A percentile compares a stretch with the other conserved stretches of the same genome.
These are phyloP conservation scores for Huntiella moniliformis DNA, from an alignment of 2,329 filamentous ascomycete genomes.

Conservation along the genomic window DNA sequence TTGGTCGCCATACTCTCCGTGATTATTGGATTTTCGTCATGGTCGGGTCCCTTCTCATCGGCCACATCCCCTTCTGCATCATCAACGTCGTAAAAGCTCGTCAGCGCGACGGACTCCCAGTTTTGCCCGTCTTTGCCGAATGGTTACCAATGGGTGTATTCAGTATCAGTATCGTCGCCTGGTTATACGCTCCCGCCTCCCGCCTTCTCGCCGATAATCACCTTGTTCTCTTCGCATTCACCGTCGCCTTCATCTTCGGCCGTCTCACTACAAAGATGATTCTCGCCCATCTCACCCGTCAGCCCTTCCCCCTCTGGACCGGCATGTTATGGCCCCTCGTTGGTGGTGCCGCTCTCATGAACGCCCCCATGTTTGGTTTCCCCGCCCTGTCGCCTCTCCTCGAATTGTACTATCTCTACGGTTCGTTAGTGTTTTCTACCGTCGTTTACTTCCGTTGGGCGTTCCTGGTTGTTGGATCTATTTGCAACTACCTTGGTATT, in stretches of 20 bases:
- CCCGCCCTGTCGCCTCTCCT: slow-evolving; percentile 41
- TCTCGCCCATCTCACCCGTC: slow-evolving; percentile 77
- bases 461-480: slow-evolving; percentile 71
- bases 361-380: slow-evolving; percentile 61
- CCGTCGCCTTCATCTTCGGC: slow-evolving; percentile 92
- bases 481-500: slow-evolving; percentile 83
- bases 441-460: slow-evolving; percentile 92
- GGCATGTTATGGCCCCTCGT: slow-evolving; percentile 74
- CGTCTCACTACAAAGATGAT: slow-evolving; percentile 99
- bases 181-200: slow-evolving; percentile 82
- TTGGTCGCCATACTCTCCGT: slow-evolving; percentile 57
- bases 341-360: slow-evolving; percentile 64
- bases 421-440: slow-evolving; percentile 64
- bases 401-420: slow-evolving; percentile 68
- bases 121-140: slow-evolving; percentile 73
- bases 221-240: slow-evolving; percentile 78
- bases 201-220: slow-evolving; percentile 67
- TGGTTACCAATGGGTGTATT: slow-evolving; percentile 85
- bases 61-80: slow-evolving; percentile 77
- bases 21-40: slow-evolving; percentile 75
- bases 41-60: slow-evolving; percentile 42
- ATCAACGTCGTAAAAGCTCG: slow-evolving; percentile 68
- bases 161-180: slow-evolving; percentile 53
- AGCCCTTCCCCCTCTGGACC: slow-evolving; percentile 95
- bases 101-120: slow-evolving; percentile 48